Base-by-base conservation (phyloP, 1,284 basidiomycete genomes). In the Laetiporus sulphureus region DNA sequence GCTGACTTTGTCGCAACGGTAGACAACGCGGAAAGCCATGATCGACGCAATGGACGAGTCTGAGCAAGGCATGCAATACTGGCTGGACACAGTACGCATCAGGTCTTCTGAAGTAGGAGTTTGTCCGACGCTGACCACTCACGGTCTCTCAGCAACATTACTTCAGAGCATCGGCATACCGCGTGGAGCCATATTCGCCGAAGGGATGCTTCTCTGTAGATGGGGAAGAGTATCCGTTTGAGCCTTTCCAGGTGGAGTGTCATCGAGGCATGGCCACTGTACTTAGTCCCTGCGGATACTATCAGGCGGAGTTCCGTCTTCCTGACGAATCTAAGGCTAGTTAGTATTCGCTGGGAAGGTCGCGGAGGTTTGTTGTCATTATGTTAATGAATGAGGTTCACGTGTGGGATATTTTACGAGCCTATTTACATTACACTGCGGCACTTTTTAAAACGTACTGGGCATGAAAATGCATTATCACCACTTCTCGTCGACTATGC, bases 191-290 rank as follows among this genome's bases (percentile, higher is more conserved):
- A 10, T 65, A 81, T 24, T 57, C 65, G 3, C 42, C 63, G 16
- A 69, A 75, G 24, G 81, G 79, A 2, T 65, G 67, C 49, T 61
- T 90, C 40, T 68, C 78, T 6, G 70, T 91, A 43, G 94, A 98
- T 56, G 94, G 94, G 13, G 94, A 98, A 65, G 62, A 67, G 12
- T 86, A 82, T 54, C 83, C 85, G 1, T 90, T 89, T 54, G 74
- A 83, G 52, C 75, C 83, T 42, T 93, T 85, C 60, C 80, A 91
- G 53, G 84, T 96, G 4, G 89, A 96, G 60, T 80, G 90, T 4
- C 78, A 90, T 51, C 71, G 73, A 19, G 73, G 78, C 4, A 62
- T 89, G 13, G 90, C 77, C 13, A 83, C 77, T 0, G 61, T 91
- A 12, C 62, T 92, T 15, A 87, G 83, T 54, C 75, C 81, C 32